These are phyloP conservation scores for Rhynchosporium agropyri DNA, from an alignment of 2,329 filamentous ascomycete species.

Conservation along the genomic window DNA sequence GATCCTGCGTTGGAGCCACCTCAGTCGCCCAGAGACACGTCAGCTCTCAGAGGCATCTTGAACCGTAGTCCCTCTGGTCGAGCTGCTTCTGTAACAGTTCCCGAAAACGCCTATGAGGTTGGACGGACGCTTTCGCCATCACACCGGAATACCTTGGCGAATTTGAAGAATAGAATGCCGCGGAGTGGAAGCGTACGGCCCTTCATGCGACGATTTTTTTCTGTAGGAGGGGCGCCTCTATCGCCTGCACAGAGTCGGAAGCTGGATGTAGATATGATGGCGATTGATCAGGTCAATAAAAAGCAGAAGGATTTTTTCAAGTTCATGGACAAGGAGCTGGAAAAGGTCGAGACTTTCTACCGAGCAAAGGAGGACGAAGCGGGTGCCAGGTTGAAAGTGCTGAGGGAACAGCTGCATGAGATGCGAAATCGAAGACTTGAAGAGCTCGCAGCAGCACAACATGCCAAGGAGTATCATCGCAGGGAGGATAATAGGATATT, in stretches of 20 bases:
- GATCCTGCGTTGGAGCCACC: constrained; percentile 52
- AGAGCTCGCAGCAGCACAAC: constrained; percentile 55
- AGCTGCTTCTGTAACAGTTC: constrained; percentile 22
- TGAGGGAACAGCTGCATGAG: constrained; percentile 86
- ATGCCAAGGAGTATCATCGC: constrained; percentile 33
- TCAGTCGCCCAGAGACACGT: neutral
- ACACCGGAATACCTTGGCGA: constrained; percentile 33
- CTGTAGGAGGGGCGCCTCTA: constrained; percentile 33
- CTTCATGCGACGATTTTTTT: constrained; percentile 38
- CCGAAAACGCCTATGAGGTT: constrained; percentile 47
- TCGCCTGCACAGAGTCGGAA: constrained; percentile 47
- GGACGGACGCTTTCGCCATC: constrained; percentile 44
- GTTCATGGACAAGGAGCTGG: constrained; percentile 80
- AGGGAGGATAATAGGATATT: constrained; percentile 28
- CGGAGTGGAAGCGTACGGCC: constrained; percentile 31
- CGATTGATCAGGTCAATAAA: constrained; percentile 66
- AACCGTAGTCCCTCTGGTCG: constrained; percentile 14
- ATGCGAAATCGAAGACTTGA: constrained; percentile 84
- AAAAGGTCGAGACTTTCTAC: constrained; percentile 94
- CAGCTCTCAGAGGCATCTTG: constrained; percentile 5
- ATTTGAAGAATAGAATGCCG: constrained; percentile 29
- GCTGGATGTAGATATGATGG: constrained; percentile 54
- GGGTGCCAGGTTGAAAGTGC: constrained; percentile 65
- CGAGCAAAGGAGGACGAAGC: constrained; percentile 85
- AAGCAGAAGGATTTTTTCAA: constrained; percentile 83